Percentiles rank a stretch among this genome's conserved stretches.
phyloP scores from a whole-genome alignment of 768 basidiomycete genomes.

The Rhodotorula babjevae region DNA sequence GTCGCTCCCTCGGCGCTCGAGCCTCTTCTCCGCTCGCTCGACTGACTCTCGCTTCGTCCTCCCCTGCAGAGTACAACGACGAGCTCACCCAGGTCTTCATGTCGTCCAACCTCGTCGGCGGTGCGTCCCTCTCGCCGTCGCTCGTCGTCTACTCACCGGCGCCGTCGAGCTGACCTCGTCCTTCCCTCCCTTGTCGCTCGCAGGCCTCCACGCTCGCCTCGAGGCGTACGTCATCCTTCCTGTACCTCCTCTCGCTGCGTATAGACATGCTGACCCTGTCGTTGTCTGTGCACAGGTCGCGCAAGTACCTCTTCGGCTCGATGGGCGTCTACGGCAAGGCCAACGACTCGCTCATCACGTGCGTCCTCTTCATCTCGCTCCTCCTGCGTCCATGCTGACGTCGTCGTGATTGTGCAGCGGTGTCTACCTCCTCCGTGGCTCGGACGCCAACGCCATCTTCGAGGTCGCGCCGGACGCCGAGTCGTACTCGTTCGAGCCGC shows the following conservation, averaged over 20 bases:
- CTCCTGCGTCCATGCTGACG: too few relatives aligned
- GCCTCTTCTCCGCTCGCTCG: too few relatives aligned
- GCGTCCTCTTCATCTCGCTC: too few relatives aligned
- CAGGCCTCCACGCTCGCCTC: constrained; percentile 94
- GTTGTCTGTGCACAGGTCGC: too few relatives aligned
- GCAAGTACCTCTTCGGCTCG: constrained; percentile 90
- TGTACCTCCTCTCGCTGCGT: background rate
- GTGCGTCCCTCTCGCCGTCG: too few relatives aligned
- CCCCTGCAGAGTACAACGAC: constrained; percentile 71
- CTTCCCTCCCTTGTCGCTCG: constrained; percentile 33
- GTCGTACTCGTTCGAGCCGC: constrained; percentile 63
- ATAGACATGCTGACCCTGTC: too few relatives aligned
- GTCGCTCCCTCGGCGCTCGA: too few relatives aligned
- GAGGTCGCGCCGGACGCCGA: constrained; percentile 62
- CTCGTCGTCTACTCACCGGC: too few relatives aligned
- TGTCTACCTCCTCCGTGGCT: constrained; percentile 72
- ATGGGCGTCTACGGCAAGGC: too few relatives aligned
- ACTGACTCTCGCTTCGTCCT: background rate
- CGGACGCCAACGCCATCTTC: constrained; percentile 28
- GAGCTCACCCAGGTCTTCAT: constrained; percentile 90
- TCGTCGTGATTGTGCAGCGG: constrained; percentile 52
- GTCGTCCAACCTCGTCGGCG: constrained; percentile 70
- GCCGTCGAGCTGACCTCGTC: background rate
- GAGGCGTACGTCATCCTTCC: constrained; percentile 58
- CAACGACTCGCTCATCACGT: too few relatives aligned